phyloP scores from a whole-genome alignment of 805 yeast genomes.

The Hanseniaspora thailandica region DNA sequence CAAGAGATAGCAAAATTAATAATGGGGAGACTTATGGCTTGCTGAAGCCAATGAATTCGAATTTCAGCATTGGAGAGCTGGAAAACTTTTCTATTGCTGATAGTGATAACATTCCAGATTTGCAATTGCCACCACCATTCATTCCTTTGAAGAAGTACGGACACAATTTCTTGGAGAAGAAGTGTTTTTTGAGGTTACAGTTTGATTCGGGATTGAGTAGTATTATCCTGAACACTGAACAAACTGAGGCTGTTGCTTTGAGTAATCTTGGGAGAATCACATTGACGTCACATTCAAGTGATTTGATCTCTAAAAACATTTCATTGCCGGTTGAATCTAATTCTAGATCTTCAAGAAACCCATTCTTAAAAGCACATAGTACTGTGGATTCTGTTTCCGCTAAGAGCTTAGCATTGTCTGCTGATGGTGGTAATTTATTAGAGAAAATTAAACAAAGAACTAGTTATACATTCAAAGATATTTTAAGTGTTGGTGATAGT shows the following conservation, averaged over 20 bases:
- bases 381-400: neutral
- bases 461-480: conserved; percentile 7
- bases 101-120: conserved; percentile 73
- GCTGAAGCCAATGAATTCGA: conserved; percentile 16
- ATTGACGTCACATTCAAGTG: conserved; percentile 60
- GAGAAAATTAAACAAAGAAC: neutral
- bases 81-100: conserved; percentile 22
- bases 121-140: conserved; percentile 90
- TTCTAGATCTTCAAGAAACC: conserved; percentile 4
- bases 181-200: conserved; percentile 67
- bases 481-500: conserved; percentile 28
- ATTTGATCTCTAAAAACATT: conserved; percentile 78
- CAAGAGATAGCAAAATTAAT: neutral
- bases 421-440: conserved; percentile 1
- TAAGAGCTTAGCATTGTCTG: neutral
- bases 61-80: conserved; percentile 20
- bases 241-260: conserved; percentile 28
- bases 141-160: conserved; percentile 90
- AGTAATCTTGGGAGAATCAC: conserved; percentile 74
- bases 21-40: neutral
- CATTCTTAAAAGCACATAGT: neutral
- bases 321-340: conserved; percentile 53
- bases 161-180: conserved; percentile 85
- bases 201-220: conserved; percentile 44
- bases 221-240: conserved; percentile 34